These are phyloP conservation scores for Fusarium compactum DNA, from an alignment of 2,329 filamentous ascomycete genomes.

Conservation along the genomic window DNA sequence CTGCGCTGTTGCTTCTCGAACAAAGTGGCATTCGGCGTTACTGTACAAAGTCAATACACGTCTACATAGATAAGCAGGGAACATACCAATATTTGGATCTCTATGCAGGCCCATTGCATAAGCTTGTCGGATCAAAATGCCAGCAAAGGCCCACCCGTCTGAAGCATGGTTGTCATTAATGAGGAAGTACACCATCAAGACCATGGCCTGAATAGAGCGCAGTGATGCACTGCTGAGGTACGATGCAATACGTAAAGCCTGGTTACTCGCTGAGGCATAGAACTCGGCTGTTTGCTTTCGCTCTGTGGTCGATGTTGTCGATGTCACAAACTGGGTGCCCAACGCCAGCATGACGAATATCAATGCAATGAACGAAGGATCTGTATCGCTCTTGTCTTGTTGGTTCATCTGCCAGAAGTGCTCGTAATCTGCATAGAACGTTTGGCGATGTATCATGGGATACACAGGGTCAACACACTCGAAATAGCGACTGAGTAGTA, in stretches of 20 bases:
- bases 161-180: constrained; percentile 89
- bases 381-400: constrained; percentile 69
- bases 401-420: constrained; percentile 76
- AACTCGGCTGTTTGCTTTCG: constrained; percentile 83
- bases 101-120: constrained; percentile 86
- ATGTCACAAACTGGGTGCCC: constrained; percentile 79
- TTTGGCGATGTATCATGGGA: constrained; percentile 81
- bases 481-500: constrained; percentile 73
- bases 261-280: constrained; percentile 83
- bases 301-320: constrained; percentile 67
- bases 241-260: constrained; percentile 79
- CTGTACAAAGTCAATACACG: constrained; percentile 52
- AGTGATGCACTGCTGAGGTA: constrained; percentile 82
- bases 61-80: background rate
- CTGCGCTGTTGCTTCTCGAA: constrained; percentile 83
- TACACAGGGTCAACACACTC: constrained; percentile 83
- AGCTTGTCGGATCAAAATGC: constrained; percentile 80
- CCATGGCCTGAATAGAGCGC: constrained; percentile 82
- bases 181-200: constrained; percentile 82
- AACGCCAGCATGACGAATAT: constrained; percentile 83
- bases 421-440: constrained; percentile 82
- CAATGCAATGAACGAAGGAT: constrained; percentile 77
- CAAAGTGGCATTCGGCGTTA: constrained; percentile 72
- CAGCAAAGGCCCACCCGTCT: constrained; percentile 85
- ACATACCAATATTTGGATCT: constrained; percentile 77